Conservation (phyloP, 108 stramenopile genomes). For the Nitzschia sp. region DNA sequence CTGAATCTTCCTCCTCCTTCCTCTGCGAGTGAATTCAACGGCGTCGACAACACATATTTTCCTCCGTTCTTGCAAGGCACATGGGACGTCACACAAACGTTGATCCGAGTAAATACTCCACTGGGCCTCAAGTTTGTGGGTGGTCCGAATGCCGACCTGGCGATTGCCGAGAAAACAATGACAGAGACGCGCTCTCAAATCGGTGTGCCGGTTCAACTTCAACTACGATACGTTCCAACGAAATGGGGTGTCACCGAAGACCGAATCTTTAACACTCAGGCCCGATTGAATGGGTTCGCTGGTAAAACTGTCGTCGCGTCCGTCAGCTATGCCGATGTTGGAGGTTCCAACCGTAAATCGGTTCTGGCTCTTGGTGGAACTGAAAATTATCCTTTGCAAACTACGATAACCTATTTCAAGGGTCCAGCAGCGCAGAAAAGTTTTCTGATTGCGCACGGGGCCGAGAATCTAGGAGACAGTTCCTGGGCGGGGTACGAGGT, state of each 20-base stretch:
- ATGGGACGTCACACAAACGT: slow-evolving; percentile 79
- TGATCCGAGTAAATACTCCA: slow-evolving; percentile 56
- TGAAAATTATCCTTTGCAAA: slow-evolving; percentile 70
- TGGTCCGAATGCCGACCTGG: slow-evolving; percentile 63
- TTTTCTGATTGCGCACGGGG: slow-evolving; percentile 65
- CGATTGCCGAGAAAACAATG: slow-evolving; percentile 60
- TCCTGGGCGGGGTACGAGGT: slow-evolving; percentile 68
- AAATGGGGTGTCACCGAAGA: slow-evolving; percentile 79
- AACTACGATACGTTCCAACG: slow-evolving; percentile 48
- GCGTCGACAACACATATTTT: slow-evolving; percentile 70
- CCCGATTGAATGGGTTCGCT: slow-evolving; percentile 74
- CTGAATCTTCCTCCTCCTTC: slow-evolving; percentile 61
- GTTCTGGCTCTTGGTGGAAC: slow-evolving; percentile 64
- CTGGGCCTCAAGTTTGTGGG: slow-evolving; percentile 74
- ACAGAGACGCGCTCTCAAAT: slow-evolving; percentile 43
- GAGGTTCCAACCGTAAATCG: slow-evolving; percentile 65
- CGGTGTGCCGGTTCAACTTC: slow-evolving; percentile 14
- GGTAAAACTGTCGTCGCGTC: slow-evolving; percentile 71
- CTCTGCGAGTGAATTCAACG: slow-evolving; percentile 47
- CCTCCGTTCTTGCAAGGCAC: slow-evolving; percentile 65
- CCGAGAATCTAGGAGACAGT: slow-evolving; percentile 23
- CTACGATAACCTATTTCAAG: slow-evolving; percentile 74
- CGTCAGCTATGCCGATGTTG: slow-evolving; percentile 76
- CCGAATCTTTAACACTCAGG: slow-evolving; percentile 59
- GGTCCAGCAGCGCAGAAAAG: slow-evolving; percentile 85